These are phyloP conservation scores for Verticillium albo-atrum DNA, from an alignment of 2,329 filamentous ascomycete species.

Conservation along the genomic window DNA sequence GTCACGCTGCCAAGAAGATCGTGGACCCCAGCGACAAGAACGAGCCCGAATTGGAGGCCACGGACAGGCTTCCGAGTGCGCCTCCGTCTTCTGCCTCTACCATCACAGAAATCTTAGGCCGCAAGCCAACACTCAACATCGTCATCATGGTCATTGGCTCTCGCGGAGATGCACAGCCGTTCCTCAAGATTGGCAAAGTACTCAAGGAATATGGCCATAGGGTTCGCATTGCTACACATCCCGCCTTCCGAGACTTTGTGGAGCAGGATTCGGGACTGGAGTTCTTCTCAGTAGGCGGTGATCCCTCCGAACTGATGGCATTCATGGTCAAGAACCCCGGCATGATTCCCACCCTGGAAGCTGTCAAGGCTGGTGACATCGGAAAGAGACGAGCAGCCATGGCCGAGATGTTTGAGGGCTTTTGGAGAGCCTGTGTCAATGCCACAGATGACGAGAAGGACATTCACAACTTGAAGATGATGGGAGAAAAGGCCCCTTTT, in stretches of 20 bases:
- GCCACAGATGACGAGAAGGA: constrained; percentile 66
- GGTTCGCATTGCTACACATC: constrained; percentile 75
- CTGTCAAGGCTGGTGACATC: constrained; percentile 70
- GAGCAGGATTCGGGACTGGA: constrained; percentile 68
- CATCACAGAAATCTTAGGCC: constrained; percentile 4
- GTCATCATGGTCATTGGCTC: constrained; percentile 82
- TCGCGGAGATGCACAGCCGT: constrained; percentile 76
- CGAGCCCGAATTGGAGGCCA: constrained; percentile 13
- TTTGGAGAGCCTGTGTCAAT: constrained; percentile 75
- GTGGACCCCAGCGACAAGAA: constrained; percentile 38
- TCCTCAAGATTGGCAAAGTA: constrained; percentile 69
- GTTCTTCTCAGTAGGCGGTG: constrained; percentile 76
- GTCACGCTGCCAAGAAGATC: constrained; percentile 53
- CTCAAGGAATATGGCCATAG: constrained; percentile 70
- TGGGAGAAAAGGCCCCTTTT: constrained; percentile 57
- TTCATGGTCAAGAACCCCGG: constrained; percentile 87
- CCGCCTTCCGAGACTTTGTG: constrained; percentile 71
- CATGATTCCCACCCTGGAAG: constrained; percentile 69
- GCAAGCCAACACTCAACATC: constrained; percentile 61
- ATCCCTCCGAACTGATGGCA: constrained; percentile 77
- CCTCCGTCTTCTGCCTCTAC: constrained; percentile 25
- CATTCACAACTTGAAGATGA: constrained; percentile 56
- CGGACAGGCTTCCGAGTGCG: constrained; percentile 6
- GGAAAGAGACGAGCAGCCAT: constrained; percentile 62
- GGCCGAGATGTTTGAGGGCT: constrained; percentile 79